A percentile compares a stretch with the other conserved stretches of the same genome.
Evolutionary conservation across 106 monocot species (phyloP).

Genomic region (Allium sativum): DNA sequence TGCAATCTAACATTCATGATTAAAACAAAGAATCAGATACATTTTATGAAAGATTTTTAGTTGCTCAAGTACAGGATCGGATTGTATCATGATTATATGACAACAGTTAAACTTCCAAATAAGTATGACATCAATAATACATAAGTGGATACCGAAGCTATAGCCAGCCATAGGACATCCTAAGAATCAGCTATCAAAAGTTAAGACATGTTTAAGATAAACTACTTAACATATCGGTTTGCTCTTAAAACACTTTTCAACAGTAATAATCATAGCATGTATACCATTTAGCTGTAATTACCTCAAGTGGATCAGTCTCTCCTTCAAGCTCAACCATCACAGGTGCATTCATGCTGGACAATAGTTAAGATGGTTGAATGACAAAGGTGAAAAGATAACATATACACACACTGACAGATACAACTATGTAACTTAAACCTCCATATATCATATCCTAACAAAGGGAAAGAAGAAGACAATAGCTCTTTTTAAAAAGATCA

Average conservation of each 20-base stretch:
- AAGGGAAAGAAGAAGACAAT: too few species aligned
- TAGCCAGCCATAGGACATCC: not conserved
- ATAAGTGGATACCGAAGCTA: not conserved
- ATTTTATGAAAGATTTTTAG: too few species aligned
- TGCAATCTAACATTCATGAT: slow-evolving; percentile 34
- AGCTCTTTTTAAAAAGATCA: too few species aligned
- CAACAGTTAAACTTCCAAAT: not conserved
- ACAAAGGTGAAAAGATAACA: too few species aligned
- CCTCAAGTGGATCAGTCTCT: slow-evolving; percentile 72
- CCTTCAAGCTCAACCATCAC: slow-evolving; percentile 86
- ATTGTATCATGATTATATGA: not conserved
- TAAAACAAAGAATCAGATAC: too few species aligned
- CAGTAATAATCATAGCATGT: not conserved
- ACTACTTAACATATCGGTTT: not conserved
- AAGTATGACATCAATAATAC: not conserved
- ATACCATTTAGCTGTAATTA: slow-evolving; percentile 6
- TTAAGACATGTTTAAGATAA: not conserved
- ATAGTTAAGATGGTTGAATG: not conserved
- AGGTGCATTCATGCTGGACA: slow-evolving; percentile 77
- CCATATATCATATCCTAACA: too few species aligned
- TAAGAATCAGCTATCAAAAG: not conserved
- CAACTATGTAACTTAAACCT: too few species aligned
- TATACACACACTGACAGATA: too few species aligned
- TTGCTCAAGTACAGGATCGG: not conserved
- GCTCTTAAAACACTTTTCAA: too few species aligned